These are phyloP conservation scores for Phaffia tasmanica DNA, from an alignment of 768 basidiomycete species.

Conservation along the genomic window DNA sequence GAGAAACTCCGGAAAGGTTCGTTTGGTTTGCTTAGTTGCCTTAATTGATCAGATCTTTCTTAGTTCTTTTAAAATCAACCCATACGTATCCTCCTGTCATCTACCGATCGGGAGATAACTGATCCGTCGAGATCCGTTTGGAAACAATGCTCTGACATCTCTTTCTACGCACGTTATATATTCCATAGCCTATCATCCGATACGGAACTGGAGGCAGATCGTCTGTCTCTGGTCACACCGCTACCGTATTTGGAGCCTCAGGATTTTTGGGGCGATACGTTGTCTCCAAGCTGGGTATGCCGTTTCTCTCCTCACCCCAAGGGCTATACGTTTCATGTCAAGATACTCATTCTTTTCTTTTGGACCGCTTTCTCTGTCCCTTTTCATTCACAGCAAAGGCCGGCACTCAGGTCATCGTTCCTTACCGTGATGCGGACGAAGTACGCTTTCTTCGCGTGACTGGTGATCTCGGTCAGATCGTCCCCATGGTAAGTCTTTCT, in stretches of 20 bases:
- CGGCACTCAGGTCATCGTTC: conserved; percentile 86
- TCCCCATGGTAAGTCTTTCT: conserved; percentile 61
- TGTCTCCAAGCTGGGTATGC: conserved; percentile 79
- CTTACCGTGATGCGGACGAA: conserved; percentile 90
- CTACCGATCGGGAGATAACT: no score
- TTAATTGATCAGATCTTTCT: no score
- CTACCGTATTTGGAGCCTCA: conserved; percentile 93
- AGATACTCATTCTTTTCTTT: background rate
- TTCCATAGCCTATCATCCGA: conserved; percentile 50
- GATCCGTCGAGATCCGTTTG: no score
- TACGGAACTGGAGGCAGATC: conserved; percentile 57
- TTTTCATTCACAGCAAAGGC: conserved; percentile 52
- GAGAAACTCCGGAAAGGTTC: no score
- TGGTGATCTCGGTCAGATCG: conserved; percentile 94
- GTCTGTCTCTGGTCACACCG: conserved; percentile 77
- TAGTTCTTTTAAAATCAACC: no score
- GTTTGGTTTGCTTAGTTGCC: no score
- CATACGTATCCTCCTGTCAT: no score
- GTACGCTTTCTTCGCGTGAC: conserved; percentile 78
- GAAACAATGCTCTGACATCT: no score
- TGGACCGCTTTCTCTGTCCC: background rate
- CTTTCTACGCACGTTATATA: conserved; percentile 1
- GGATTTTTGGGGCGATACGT: conserved; percentile 91
- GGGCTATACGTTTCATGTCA: background rate
- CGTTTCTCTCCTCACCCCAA: no score